A percentile compares a stretch with the other conserved stretches of the same genome.
phyloP scores from a whole-genome alignment of 176 grass and related monocot species.

The Puya raimondii region DNA sequence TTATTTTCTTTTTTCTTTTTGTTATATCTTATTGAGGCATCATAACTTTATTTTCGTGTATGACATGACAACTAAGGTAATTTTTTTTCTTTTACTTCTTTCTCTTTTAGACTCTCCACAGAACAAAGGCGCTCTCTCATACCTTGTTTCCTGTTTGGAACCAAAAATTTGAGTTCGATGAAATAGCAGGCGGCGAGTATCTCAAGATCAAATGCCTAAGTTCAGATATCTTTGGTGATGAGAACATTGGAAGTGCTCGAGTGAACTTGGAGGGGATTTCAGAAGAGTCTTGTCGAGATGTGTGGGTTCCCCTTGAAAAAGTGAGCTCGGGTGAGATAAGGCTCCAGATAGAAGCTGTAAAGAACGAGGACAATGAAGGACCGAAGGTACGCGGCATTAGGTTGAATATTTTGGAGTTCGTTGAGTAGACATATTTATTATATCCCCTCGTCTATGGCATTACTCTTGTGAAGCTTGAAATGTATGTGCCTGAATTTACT shows the following conservation, averaged over 20 bases:
- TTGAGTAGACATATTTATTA: neutral
- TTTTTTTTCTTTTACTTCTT: too few species aligned
- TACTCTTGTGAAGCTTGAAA: neutral
- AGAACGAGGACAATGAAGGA: conserved; percentile 32
- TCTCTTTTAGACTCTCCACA: conserved; percentile 54
- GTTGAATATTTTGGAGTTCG: too few species aligned
- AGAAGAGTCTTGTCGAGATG: conserved; percentile 48
- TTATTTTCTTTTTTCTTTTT: neutral
- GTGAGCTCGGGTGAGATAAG: conserved; percentile 71
- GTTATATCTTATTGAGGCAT: neutral
- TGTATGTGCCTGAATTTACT: conserved; percentile 10
- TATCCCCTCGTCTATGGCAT: conserved; percentile 3
- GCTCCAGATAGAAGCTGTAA: conserved; percentile 57
- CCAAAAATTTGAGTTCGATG: conserved; percentile 82
- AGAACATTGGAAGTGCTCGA: conserved; percentile 78
- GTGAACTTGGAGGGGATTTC: conserved; percentile 77
- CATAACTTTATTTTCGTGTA: too few species aligned
- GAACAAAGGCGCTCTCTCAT: conserved; percentile 58
- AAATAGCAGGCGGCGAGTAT: conserved; percentile 77
- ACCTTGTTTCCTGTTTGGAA: conserved; percentile 66
- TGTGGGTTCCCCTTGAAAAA: conserved; percentile 93
- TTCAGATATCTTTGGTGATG: conserved; percentile 69
- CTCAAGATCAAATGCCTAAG: conserved; percentile 83
- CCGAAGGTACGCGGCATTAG: conserved; percentile 25
- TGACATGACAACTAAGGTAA: too few species aligned